Evolutionary conservation across 768 basidiomycete species (phyloP).

Genomic region (Boletus edulis): DNA sequence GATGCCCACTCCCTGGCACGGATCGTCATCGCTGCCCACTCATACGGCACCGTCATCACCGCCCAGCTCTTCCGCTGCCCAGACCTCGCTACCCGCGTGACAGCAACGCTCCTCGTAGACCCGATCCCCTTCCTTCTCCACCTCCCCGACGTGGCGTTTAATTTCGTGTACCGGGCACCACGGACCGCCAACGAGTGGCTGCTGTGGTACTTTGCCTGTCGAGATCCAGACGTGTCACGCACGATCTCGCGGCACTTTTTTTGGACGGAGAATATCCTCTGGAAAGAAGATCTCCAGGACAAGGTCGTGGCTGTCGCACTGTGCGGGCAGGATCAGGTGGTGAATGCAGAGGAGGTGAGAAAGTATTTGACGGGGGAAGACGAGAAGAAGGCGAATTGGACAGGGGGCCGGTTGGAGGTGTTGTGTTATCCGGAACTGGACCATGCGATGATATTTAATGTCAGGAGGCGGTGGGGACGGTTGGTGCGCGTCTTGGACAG

Average conservation of each 20-base stretch:
- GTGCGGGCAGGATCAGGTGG: slow-evolving; percentile 42
- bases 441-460: slow-evolving; percentile 42
- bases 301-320: slow-evolving; percentile 35
- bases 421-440: slow-evolving; percentile 38
- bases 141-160: slow-evolving; percentile 58
- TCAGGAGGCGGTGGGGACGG: slow-evolving; percentile 20
- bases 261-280: slow-evolving; percentile 61
- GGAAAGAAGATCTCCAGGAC: slow-evolving; percentile 51
- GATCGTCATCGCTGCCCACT: slow-evolving; percentile 53
- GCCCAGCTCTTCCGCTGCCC: slow-evolving; percentile 50
- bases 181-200: slow-evolving; percentile 57
- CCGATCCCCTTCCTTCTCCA: slow-evolving; percentile 66
- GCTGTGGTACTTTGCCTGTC: slow-evolving; percentile 65
- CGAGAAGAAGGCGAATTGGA: slow-evolving; percentile 24
- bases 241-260: slow-evolving; percentile 61
- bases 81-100: slow-evolving; percentile 34
- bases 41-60: slow-evolving; percentile 59
- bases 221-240: slow-evolving; percentile 60
- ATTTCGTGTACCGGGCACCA: slow-evolving; percentile 63
- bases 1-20: slow-evolving; percentile 36
- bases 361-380: slow-evolving; percentile 39
- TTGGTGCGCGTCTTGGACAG: slow-evolving; percentile 31
- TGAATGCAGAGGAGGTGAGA: slow-evolving; percentile 38
- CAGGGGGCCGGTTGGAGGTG: slow-evolving; percentile 35
- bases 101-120: slow-evolving; percentile 53